Evolutionary conservation across 352 stramenopile species (phyloP), one percentile per base, ranked within the genome.

Genomic region (Plasmopara muralis): DNA sequence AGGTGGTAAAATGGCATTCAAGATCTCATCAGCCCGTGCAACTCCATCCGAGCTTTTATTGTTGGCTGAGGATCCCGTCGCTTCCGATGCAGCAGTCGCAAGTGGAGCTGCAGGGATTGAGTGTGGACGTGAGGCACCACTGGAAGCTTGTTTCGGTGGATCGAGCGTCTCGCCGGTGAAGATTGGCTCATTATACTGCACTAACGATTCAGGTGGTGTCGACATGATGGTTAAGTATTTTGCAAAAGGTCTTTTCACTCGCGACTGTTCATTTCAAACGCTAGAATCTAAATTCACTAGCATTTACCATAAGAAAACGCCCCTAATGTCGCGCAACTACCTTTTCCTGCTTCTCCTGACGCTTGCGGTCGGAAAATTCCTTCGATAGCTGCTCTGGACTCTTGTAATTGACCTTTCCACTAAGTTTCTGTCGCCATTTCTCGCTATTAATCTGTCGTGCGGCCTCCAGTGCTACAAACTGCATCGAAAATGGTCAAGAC

Each of bases 141-240:
- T 43, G 25, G 44, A 50, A 13, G 52, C 53, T 43, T 73, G 82
- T 60, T 82, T 87, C n/a, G 59, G 55, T 20, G 74, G 68, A 31
- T 85, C 77, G 6, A 83, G 57, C 13, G 69, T 78, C 56, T 95
- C 80, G 8, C 87, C 89, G 9, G 83, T 93, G 64, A 95, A 97
- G 62, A 97, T 92, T 28, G 89, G 85, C 31, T 90, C 81, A 16
- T 87, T 78, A 64, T 90, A 95, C 43, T 87, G 87, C 54, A 97
- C 76, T 8, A 97, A 74, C 29, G 77, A 95, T 66, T 95, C 82
- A 34, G 89, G 89, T 40, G 79, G 82, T 6, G 67, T 62, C n/a
- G 74, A 48, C 78, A 87, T 87, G 9, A 12, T 60, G 30, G 15
- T 7, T 6, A 12, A 43, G 47, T 50, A 49, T 44, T 33, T 39